These are phyloP conservation scores for Debaryomyces nepalensis DNA, from an alignment of 1,139 yeast species.

Conservation along the genomic window DNA sequence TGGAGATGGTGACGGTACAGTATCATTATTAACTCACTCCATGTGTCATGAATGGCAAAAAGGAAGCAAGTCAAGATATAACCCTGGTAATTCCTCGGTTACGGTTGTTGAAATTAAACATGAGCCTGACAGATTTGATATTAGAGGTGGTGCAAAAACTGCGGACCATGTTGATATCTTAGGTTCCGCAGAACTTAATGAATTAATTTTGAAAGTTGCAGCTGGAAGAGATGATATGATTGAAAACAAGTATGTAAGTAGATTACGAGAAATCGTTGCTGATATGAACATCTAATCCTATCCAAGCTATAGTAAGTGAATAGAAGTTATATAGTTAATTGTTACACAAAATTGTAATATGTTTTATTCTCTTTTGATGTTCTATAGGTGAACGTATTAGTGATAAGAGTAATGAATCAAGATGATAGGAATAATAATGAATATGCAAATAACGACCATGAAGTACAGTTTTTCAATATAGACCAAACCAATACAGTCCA, in stretches of 20 bases:
- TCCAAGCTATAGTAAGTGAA: conserved; percentile 3
- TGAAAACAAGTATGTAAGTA: conserved; percentile 61
- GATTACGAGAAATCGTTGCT: conserved; percentile 61
- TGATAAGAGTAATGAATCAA: conserved; percentile 7
- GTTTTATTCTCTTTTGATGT: background rate
- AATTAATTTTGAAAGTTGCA: conserved; percentile 78
- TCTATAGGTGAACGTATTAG: background rate
- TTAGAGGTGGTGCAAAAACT: conserved; percentile 96
- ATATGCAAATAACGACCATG: conserved; percentile 10
- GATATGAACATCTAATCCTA: conserved; percentile 40
- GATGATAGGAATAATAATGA: conserved; percentile 9
- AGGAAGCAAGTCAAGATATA: conserved; percentile 62
- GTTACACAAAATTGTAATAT: conserved; percentile 9
- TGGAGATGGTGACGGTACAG: conserved; percentile 97
- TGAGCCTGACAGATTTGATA: conserved; percentile 91
- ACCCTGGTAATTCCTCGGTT: conserved; percentile 76
- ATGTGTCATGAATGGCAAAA: conserved; percentile 86
- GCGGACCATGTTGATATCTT: conserved; percentile 97
- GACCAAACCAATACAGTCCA: conserved; percentile 9
- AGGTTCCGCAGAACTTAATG: conserved; percentile 92
- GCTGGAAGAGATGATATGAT: conserved; percentile 76
- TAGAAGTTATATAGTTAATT: background rate
- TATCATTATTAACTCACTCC: conserved; percentile 80
- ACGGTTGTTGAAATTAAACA: conserved; percentile 89
- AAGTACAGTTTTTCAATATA: conserved; percentile 11